phyloP scores from a whole-genome alignment of 2,329 filamentous ascomycete species.

The Colletotrichum graminicola region DNA sequence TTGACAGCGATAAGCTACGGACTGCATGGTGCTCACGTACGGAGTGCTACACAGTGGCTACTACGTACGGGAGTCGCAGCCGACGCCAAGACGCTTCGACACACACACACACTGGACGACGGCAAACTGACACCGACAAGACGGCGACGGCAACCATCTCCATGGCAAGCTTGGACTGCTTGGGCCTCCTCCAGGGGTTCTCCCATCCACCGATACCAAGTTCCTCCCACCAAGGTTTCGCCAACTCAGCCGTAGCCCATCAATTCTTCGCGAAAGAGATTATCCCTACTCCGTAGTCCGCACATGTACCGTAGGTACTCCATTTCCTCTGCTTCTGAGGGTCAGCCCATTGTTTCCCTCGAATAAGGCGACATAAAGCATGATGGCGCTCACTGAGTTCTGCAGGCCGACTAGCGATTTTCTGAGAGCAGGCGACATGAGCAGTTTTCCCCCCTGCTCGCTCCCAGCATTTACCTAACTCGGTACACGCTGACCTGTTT shows the following conservation, averaged over 20 bases:
- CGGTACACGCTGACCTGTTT: slow-evolving; percentile 26
- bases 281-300: background rate
- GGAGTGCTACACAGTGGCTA: background rate
- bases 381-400: slow-evolving; percentile 9
- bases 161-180: slow-evolving; percentile 42
- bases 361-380: slow-evolving; percentile 38
- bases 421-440: slow-evolving; percentile 26
- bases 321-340: slow-evolving; percentile 12
- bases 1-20: background rate
- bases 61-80: slow-evolving; percentile 17
- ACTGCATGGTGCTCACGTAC: background rate
- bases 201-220: slow-evolving; percentile 29
- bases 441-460: slow-evolving; percentile 14
- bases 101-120: slow-evolving; percentile 28
- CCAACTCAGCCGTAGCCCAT: slow-evolving; percentile 27
- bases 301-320: background rate
- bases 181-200: slow-evolving; percentile 35
- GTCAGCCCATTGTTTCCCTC: slow-evolving; percentile 29
- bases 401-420: background rate
- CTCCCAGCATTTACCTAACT: slow-evolving; percentile 36
- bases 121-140: slow-evolving; percentile 28
- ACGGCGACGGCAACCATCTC: slow-evolving; percentile 34
- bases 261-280: slow-evolving; percentile 22
- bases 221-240: slow-evolving; percentile 29
- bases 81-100: slow-evolving; percentile 23